Conservation (phyloP, 2,329 filamentous ascomycete genomes). For the Arthrobotrys conoides region DNA sequence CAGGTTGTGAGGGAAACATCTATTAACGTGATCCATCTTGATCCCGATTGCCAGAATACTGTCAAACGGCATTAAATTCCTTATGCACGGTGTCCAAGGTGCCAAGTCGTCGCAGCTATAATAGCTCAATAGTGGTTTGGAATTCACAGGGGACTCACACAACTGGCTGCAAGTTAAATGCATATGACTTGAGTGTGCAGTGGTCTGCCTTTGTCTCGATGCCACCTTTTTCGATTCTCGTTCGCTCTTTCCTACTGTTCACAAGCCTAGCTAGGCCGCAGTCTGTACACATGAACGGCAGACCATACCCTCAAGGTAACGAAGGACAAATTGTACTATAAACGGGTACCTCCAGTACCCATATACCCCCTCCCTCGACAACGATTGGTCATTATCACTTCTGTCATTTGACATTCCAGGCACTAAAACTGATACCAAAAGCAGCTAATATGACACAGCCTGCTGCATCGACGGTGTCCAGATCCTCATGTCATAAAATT, state of each 20-base stretch:
- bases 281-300: conserved; percentile 27
- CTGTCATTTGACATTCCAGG: conserved; percentile 26
- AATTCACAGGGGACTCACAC: conserved; percentile 1
- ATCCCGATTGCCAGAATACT: conserved; percentile 16
- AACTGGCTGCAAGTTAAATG: conserved; percentile 1
- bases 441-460: conserved; percentile 43
- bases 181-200: neutral
- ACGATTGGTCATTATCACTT: conserved; percentile 44
- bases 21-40: conserved; percentile 33
- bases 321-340: conserved; percentile 12
- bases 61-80: conserved; percentile 41
- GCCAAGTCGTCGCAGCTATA: conserved; percentile 28
- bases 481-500: conserved; percentile 1
- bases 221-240: conserved; percentile 20
- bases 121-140: conserved; percentile 4
- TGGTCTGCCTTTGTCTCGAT: conserved; percentile 16
- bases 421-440: conserved; percentile 33
- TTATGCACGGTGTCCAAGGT: conserved; percentile 30
- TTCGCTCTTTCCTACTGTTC: conserved; percentile 11
- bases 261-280: conserved; percentile 24
- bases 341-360: conserved; percentile 2
- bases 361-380: conserved; percentile 7
- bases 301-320: conserved; percentile 4
- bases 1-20: conserved; percentile 25
- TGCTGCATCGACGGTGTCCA: conserved; percentile 21